Evolutionary conservation across 2,329 filamentous ascomycete species (phyloP).

Genomic region (Diaporthe ilicicola): DNA sequence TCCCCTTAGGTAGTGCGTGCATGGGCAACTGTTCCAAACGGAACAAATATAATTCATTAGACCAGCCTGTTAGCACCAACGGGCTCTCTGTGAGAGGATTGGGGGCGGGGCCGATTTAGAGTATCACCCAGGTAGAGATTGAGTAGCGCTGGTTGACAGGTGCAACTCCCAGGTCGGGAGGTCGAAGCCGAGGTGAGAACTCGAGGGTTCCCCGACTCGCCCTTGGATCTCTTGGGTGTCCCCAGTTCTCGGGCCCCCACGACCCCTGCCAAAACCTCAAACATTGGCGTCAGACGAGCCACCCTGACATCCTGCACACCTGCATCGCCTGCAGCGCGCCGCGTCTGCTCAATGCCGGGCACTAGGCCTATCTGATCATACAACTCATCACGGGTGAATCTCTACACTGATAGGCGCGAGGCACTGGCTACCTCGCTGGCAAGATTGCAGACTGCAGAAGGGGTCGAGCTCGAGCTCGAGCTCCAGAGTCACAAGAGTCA

Average conservation of each 20-base stretch:
- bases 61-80: background rate
- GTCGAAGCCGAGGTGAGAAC: conserved; percentile 1
- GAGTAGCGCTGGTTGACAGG: background rate
- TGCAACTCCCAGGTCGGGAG: background rate
- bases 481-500: conserved; percentile 1
- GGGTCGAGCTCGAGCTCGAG: conserved; percentile 16
- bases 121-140: conserved; percentile 5
- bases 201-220: background rate
- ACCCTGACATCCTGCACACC: background rate
- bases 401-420: conserved; percentile 20
- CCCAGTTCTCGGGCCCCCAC: conserved; percentile 15
- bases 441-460: conserved; percentile 18
- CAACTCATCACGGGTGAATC: background rate
- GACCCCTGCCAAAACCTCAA: conserved; percentile 24
- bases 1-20: background rate
- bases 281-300: conserved; percentile 18
- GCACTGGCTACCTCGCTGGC: background rate
- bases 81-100: background rate
- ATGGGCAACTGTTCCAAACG: background rate
- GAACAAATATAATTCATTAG: background rate
- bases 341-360: conserved; percentile 7
- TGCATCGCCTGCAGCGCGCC: conserved; percentile 1
- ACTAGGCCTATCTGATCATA: conserved; percentile 17
- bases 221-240: background rate
- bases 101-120: conserved; percentile 4